Evolutionary conservation across 1,284 basidiomycete genomes (phyloP), one percentile per base, ranked within the genome.

Genomic region (Serendipita sp.): DNA sequence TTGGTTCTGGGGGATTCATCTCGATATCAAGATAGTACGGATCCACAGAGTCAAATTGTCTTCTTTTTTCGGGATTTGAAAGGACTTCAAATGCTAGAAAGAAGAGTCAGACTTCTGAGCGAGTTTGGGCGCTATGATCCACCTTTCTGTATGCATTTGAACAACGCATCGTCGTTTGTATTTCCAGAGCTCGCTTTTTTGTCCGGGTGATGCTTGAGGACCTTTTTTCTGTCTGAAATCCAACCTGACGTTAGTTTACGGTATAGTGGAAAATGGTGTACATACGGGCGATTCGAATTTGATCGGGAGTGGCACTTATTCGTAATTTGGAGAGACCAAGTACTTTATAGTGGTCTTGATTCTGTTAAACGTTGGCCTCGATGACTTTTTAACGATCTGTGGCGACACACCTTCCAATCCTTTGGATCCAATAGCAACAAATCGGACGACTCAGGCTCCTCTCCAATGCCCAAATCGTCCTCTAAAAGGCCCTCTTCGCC

Each of bases 331-430:
- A 95, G 3, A 99, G 82, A 70, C 95, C 95, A 62, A 98, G 86
- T 41, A 98, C 91, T 64, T 90, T 91, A 73, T 98, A 98, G 74
- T 98, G 92, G 74, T 99, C 95, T 83, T 98, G 96, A 82, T 93
- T 92, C 91, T 91, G 64, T 58, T 32, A 22, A 60, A 15, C 49
- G 15, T n/a, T 60, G 61, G 32, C 22, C 22, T 22, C 22, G 42
- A 45, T 30, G 30, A 43, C 13, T 22, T 32, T 47, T 44, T 41
- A 15, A 35, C 47, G 32, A 12, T 50, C 43, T 26, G 34, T 60
- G 26, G 10, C 8, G 22, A 71, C 76, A 53, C 67, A 89, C 88
- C 82, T 99, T 99, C 95, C 95, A 99, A 74, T 97, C 93, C 75
- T 97, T 98, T 15, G 95, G 91, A 78, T 99, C 96, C 17, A 85